phyloP scores from a whole-genome alignment of 169 alveolate genomes.

The Plasmodium falciparum region DNA sequence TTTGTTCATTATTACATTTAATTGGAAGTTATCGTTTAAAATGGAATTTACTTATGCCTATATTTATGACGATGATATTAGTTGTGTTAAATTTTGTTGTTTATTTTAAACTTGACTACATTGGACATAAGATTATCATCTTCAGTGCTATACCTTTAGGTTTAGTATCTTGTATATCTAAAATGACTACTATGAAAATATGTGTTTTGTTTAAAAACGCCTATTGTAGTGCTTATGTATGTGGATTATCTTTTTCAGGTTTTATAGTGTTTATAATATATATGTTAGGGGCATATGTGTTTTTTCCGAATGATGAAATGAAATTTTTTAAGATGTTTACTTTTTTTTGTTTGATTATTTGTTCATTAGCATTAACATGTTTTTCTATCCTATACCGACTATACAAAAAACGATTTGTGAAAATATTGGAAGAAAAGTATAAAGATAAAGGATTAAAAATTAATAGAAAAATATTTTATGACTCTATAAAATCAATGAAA shows the following conservation, averaged over 20 bases:
- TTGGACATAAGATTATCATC: constrained; percentile 31
- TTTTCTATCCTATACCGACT: constrained; percentile 15
- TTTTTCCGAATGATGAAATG: constrained; percentile 15
- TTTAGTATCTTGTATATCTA: constrained; percentile 17
- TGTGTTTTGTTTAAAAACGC: constrained; percentile 27
- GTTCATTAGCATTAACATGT: constrained; percentile 4
- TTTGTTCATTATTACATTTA: constrained; percentile 24
- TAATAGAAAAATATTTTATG: constrained; percentile 5
- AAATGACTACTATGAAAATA: constrained; percentile 41
- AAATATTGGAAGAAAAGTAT: constrained; percentile 13
- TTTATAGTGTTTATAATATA: constrained; percentile 29
- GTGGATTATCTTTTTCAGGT: constrained; percentile 45
- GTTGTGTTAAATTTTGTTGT: constrained; percentile 10
- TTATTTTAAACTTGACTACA: constrained; percentile 14
- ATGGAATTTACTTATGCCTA: constrained; percentile 29
- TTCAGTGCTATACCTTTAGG: constrained; percentile 31
- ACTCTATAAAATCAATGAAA: constrained; percentile 4
- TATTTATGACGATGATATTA: constrained; percentile 1
- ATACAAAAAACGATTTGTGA: constrained; percentile 13
- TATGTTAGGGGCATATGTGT: constrained; percentile 45
- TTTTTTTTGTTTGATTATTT: constrained; percentile 8
- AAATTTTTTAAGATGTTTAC: constrained; percentile 43
- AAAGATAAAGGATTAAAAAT: constrained; percentile 30
- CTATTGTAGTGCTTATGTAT: constrained; percentile 40
- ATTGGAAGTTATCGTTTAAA: constrained; percentile 51